A percentile compares a stretch with the other conserved stretches of the same genome.
These are phyloP conservation scores for Huiozyma sinensis DNA, from an alignment of 805 yeast genomes.

Conservation along the genomic window DNA sequence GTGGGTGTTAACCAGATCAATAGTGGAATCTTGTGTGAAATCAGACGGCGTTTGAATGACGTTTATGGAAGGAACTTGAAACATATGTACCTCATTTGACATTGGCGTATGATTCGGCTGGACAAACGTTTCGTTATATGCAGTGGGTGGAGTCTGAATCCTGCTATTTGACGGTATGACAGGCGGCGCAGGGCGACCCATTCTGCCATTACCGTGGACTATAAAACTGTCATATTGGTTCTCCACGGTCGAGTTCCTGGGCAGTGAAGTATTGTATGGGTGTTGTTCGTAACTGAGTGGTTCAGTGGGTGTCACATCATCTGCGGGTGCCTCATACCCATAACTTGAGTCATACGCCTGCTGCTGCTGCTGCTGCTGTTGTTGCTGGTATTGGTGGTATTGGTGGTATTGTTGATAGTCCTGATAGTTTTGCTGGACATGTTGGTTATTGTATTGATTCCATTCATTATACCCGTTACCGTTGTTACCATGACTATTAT, in stretches of 20 bases:
- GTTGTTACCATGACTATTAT: not conserved
- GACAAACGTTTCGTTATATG: slow-evolving; percentile 15
- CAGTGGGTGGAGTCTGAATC: slow-evolving; percentile 10
- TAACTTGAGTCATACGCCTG: not conserved
- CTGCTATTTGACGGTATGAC: not conserved
- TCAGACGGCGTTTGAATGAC: slow-evolving; percentile 21
- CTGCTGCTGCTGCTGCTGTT: not conserved
- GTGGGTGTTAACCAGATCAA: slow-evolving; percentile 3
- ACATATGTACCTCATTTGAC: slow-evolving; percentile 1
- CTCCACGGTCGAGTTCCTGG: too few relatives aligned
- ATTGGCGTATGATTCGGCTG: slow-evolving; percentile 2
- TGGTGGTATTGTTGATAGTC: not conserved
- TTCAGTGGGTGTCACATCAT: not conserved
- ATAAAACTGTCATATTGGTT: too few relatives aligned
- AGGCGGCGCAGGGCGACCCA: too few relatives aligned
- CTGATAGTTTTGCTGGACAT: not conserved
- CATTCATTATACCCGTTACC: not conserved
- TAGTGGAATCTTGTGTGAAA: slow-evolving; percentile 6
- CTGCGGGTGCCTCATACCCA: too few relatives aligned
- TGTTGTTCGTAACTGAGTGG: not conserved
- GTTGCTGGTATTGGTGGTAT: not conserved
- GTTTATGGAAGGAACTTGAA: slow-evolving; percentile 19
- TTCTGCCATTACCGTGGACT: too few relatives aligned
- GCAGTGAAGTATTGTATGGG: too few relatives aligned
- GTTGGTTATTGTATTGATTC: not conserved